These are phyloP conservation scores for Trametes polyzona DNA, from an alignment of 1,284 basidiomycete genomes.

Conservation along the genomic window DNA sequence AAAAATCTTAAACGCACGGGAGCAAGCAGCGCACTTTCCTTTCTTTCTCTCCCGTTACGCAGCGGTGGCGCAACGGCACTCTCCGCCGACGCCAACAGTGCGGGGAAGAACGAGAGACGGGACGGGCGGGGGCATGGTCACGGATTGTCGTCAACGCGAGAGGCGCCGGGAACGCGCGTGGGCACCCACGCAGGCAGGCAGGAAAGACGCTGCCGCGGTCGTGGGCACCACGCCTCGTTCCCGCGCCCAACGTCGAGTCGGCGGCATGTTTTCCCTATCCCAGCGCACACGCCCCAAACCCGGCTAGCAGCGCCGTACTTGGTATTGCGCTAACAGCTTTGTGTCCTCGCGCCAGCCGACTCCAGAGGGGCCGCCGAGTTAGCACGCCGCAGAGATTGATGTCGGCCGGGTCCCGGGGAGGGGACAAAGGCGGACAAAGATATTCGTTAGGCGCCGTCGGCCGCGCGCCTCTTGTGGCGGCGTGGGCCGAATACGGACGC, in stretches of 20 bases:
- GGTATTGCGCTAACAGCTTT: not conserved
- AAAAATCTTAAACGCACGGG: too few relatives aligned
- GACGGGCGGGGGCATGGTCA: not conserved
- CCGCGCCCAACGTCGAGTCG: not conserved
- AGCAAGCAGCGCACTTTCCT: too few relatives aligned
- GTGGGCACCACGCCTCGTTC: not conserved
- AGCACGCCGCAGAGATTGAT: not conserved
- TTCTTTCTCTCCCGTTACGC: too few relatives aligned
- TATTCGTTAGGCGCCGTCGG: not conserved
- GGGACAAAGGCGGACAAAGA: conserved; percentile 6
- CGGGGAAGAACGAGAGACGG: not conserved
- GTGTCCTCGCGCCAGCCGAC: too few relatives aligned
- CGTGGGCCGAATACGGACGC: not conserved
- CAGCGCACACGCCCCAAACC: not conserved
- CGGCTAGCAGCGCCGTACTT: not conserved
- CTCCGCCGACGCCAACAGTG: too few relatives aligned
- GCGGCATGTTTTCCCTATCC: too few relatives aligned
- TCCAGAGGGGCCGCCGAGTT: not conserved
- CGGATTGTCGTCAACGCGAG: not conserved
- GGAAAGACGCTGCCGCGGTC: not conserved
- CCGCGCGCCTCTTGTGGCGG: not conserved
- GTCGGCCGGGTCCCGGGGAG: not conserved
- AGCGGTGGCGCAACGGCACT: too few relatives aligned
- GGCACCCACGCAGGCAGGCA: not conserved
- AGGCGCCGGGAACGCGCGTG: conserved; percentile 6